phyloP scores from a whole-genome alignment of 2,329 filamentous ascomycete genomes.

The Chaetomiaceae sp. region DNA sequence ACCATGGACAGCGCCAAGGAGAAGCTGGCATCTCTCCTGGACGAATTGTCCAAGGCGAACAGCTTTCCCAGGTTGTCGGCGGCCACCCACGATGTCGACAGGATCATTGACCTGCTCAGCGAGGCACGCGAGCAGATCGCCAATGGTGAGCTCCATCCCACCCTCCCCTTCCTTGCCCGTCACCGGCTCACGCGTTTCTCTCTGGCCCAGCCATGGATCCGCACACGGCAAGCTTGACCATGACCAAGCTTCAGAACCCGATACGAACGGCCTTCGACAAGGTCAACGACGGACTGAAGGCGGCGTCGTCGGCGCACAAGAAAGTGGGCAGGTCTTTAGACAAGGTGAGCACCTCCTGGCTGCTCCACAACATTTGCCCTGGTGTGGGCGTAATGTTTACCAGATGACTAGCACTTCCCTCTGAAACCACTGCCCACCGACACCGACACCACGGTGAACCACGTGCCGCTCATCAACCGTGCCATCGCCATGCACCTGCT shows the following conservation, averaged over 20 bases:
- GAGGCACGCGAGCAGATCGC: slow-evolving; percentile 68
- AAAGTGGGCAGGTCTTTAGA: slow-evolving; percentile 82
- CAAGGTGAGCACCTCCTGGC: slow-evolving; percentile 47
- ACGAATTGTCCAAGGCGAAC: slow-evolving; percentile 67
- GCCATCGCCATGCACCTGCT: slow-evolving; percentile 96
- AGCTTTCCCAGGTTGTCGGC: slow-evolving; percentile 63
- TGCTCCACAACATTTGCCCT: background rate
- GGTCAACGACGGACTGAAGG: slow-evolving; percentile 74
- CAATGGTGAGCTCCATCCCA: slow-evolving; percentile 44
- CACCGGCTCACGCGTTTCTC: background rate
- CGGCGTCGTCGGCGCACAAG: slow-evolving; percentile 73
- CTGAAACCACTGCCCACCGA: slow-evolving; percentile 65
- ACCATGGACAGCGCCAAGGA: slow-evolving; percentile 26
- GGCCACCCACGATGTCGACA: slow-evolving; percentile 73
- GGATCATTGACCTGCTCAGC: slow-evolving; percentile 70
- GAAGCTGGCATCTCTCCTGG: slow-evolving; percentile 52
- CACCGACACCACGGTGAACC: slow-evolving; percentile 70
- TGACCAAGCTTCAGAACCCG: slow-evolving; percentile 81
- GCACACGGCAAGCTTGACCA: slow-evolving; percentile 62
- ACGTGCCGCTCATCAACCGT: slow-evolving; percentile 75
- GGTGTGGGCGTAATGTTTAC: slow-evolving; percentile 14
- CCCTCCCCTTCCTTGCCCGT: background rate
- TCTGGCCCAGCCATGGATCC: slow-evolving; percentile 48
- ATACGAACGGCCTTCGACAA: slow-evolving; percentile 74
- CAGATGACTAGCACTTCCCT: slow-evolving; percentile 32